Percentiles rank a stretch among this genome's conserved stretches.
These are phyloP conservation scores for Collybia sordida DNA, from an alignment of 768 basidiomycete genomes.

Conservation along the genomic window DNA sequence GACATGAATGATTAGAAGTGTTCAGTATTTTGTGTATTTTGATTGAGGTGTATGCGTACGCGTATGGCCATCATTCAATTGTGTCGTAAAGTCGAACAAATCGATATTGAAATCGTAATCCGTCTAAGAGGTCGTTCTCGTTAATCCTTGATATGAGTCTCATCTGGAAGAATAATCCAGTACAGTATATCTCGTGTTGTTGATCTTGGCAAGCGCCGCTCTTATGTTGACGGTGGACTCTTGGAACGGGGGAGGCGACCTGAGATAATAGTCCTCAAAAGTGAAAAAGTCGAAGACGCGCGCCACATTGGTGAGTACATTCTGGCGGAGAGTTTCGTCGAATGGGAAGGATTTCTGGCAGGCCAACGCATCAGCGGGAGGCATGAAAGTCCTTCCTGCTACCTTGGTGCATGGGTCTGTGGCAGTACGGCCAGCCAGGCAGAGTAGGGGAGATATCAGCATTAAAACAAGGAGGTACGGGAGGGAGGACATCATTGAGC, in stretches of 20 bases:
- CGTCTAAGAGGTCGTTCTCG: conserved; percentile 34
- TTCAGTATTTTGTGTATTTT: not conserved
- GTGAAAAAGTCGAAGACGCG: conserved; percentile 55
- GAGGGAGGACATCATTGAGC: too few species aligned
- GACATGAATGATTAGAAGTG: not conserved
- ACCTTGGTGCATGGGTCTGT: conserved; percentile 39
- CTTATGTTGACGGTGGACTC: conserved; percentile 58
- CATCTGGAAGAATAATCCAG: conserved; percentile 3
- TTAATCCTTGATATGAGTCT: not conserved
- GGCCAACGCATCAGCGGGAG: conserved; percentile 53
- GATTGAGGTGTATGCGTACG: conserved; percentile 31
- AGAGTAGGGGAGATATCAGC: not conserved
- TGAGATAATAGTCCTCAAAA: conserved; percentile 51
- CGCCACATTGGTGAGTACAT: conserved; percentile 45
- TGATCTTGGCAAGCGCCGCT: conserved; percentile 45
- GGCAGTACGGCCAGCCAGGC: conserved; percentile 17
- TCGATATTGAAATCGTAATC: conserved; percentile 67
- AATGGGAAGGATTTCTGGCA: conserved; percentile 59
- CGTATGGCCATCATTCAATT: conserved; percentile 67
- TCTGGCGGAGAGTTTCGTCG: conserved; percentile 53
- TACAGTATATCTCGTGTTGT: conserved; percentile 46
- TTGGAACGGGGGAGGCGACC: conserved; percentile 52
- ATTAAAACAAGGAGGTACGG: not conserved
- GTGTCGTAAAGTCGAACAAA: conserved; percentile 52
- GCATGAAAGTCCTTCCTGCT: conserved; percentile 42